A percentile compares a stretch with the other conserved stretches of the same genome.
These are phyloP conservation scores for Alisma plantagoaquatica DNA, from an alignment of 106 monocot species.

Conservation along the genomic window DNA sequence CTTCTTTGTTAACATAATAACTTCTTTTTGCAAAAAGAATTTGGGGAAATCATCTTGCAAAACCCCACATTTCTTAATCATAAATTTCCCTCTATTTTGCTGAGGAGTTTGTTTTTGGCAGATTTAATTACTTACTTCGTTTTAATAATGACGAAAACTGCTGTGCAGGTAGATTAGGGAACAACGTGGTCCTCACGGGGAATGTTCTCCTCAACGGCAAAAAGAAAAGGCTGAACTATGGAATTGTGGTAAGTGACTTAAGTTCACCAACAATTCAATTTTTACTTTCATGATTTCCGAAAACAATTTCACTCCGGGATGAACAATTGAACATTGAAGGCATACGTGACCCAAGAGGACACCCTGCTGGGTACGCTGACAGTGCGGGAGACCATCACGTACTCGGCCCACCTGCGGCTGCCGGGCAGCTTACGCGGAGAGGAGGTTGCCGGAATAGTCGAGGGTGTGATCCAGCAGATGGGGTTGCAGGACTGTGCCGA, in stretches of 20 bases:
- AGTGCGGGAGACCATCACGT: slow-evolving; percentile 66
- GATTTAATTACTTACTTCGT: too few relatives aligned
- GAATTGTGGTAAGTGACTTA: slow-evolving; percentile 47
- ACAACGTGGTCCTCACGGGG: slow-evolving; percentile 63
- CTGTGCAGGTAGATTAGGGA: slow-evolving; percentile 83
- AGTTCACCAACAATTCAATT: neutral
- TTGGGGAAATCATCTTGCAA: too few relatives aligned
- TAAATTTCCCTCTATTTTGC: too few relatives aligned
- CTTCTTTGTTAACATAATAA: too few relatives aligned
- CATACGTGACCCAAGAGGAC: slow-evolving; percentile 93
- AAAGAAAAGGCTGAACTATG: slow-evolving; percentile 77
- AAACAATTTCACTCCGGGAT: neutral
- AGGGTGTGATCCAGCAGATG: slow-evolving; percentile 67
- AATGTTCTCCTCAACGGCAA: slow-evolving; percentile 69
- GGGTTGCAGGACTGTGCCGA: slow-evolving; percentile 76
- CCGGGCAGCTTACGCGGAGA: slow-evolving; percentile 33
- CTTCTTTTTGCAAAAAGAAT: too few relatives aligned
- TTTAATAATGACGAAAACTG: too few relatives aligned
- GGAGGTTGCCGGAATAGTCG: slow-evolving; percentile 34
- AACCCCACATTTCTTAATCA: too few relatives aligned
- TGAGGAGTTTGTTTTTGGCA: too few relatives aligned
- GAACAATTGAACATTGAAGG: slow-evolving; percentile 28
- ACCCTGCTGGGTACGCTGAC: slow-evolving; percentile 73
- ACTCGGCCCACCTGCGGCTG: slow-evolving; percentile 75
- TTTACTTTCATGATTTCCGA: neutral